These are phyloP conservation scores for Ogataea ganodermae DNA, from an alignment of 805 yeast species.

Conservation along the genomic window DNA sequence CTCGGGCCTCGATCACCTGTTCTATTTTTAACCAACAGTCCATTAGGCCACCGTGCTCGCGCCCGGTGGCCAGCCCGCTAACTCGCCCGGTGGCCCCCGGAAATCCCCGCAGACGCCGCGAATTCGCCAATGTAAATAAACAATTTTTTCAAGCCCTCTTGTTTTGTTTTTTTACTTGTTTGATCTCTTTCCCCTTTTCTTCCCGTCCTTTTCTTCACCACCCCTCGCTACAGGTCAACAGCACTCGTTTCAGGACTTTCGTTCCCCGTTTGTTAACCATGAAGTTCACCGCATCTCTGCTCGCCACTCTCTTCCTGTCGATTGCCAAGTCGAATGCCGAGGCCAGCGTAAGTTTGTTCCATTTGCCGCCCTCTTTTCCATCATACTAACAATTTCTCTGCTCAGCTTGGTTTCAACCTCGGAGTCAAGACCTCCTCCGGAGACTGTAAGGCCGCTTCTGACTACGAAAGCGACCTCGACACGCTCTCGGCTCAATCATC, in stretches of 20 bases:
- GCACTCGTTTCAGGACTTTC: slow-evolving; percentile 1
- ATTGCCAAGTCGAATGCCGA: slow-evolving; percentile 27
- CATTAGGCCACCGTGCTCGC: too few relatives aligned
- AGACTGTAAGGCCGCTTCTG: slow-evolving; percentile 71
- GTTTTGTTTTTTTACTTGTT: slow-evolving; percentile 10
- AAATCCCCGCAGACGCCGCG: background rate
- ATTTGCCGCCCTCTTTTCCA: background rate
- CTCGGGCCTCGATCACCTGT: background rate
- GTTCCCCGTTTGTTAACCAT: slow-evolving; percentile 17
- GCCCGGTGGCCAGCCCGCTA: too few relatives aligned
- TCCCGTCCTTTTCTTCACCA: slow-evolving; percentile 6
- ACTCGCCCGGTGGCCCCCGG: background rate
- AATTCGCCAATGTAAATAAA: background rate
- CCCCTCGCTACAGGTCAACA: slow-evolving; percentile 1
- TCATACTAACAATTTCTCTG: slow-evolving; percentile 7
- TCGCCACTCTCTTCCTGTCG: slow-evolving; percentile 27
- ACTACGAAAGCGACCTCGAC: slow-evolving; percentile 69
- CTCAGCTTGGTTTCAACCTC: slow-evolving; percentile 73
- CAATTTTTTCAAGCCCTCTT: slow-evolving; percentile 1
- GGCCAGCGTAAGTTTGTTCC: slow-evolving; percentile 18
- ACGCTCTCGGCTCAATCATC: slow-evolving; percentile 58
- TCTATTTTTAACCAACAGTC: background rate
- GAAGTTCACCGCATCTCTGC: slow-evolving; percentile 29
- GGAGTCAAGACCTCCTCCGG: slow-evolving; percentile 80
- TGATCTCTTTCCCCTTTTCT: slow-evolving; percentile 1